These are phyloP conservation scores for Colletotrichum falcatum DNA, from an alignment of 2,329 filamentous ascomycete genomes.

Conservation along the genomic window DNA sequence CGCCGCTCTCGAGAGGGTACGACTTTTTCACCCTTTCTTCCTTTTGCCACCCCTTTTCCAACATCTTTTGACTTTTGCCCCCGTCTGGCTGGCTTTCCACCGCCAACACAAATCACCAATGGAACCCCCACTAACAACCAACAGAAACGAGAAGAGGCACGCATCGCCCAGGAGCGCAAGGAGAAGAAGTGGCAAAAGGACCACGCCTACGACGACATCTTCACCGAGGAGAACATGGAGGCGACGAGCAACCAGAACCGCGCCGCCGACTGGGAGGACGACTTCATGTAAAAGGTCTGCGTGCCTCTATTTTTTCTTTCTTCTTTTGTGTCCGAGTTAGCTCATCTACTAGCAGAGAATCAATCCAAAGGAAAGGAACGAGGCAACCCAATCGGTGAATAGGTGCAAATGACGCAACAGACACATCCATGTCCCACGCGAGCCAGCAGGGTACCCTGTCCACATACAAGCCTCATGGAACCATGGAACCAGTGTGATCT, in stretches of 20 bases:
- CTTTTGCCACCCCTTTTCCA: neutral
- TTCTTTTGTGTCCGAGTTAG: neutral
- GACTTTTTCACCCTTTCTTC: slow-evolving; percentile 43
- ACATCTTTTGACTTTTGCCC: neutral
- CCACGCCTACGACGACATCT: slow-evolving; percentile 96
- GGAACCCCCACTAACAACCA: slow-evolving; percentile 10
- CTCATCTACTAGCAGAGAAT: neutral
- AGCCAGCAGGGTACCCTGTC: too few species aligned
- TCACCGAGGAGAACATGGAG: slow-evolving; percentile 84
- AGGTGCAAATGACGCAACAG: too few species aligned
- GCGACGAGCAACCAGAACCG: slow-evolving; percentile 87
- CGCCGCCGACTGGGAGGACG: slow-evolving; percentile 81
- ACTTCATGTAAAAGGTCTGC: slow-evolving; percentile 81
- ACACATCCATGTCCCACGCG: too few species aligned
- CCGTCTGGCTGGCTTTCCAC: neutral
- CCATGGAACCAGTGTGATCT: neutral
- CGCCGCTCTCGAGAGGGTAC: slow-evolving; percentile 70
- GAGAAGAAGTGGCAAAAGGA: slow-evolving; percentile 95
- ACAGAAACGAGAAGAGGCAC: slow-evolving; percentile 82
- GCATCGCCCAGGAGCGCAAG: slow-evolving; percentile 81
- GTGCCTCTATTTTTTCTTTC: neutral
- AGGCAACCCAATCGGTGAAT: neutral
- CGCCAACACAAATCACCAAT: too few species aligned
- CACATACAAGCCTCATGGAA: neutral
- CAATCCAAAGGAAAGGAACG: neutral